phyloP scores from a whole-genome alignment of 2,329 filamentous ascomycete species.

The Cercospora nicotianae region DNA sequence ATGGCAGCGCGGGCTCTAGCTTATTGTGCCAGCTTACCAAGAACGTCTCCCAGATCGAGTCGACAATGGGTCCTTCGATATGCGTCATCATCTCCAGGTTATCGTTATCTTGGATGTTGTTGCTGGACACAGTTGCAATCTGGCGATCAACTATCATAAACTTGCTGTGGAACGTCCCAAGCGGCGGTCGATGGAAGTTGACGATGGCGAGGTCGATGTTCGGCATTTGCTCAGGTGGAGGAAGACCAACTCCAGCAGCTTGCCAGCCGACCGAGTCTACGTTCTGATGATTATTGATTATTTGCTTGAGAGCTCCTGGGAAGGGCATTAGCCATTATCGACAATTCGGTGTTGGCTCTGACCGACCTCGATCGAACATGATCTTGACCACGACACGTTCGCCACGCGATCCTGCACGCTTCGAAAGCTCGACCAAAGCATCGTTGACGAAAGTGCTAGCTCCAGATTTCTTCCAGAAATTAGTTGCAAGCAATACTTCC shows the following conservation, averaged over 20 bases:
- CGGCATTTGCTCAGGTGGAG: constrained; percentile 64
- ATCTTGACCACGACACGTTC: constrained; percentile 67
- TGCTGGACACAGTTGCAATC: constrained; percentile 71
- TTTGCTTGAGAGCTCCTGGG: constrained; percentile 28
- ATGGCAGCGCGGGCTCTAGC: constrained; percentile 61
- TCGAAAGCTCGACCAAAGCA: constrained; percentile 68
- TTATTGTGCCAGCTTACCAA: constrained; percentile 69
- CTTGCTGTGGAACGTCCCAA: constrained; percentile 77
- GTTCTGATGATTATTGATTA: constrained; percentile 63
- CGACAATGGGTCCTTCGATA: constrained; percentile 73
- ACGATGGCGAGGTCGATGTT: constrained; percentile 71
- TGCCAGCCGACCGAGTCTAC: constrained; percentile 61
- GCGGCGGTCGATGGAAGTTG: constrained; percentile 67
- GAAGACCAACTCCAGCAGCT: constrained; percentile 57
- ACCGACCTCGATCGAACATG: constrained; percentile 70
- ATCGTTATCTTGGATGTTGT: constrained; percentile 72
- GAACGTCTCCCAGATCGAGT: constrained; percentile 72
- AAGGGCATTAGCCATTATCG: background rate
- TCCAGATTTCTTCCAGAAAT: constrained; percentile 71
- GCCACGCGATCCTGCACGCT: constrained; percentile 59
- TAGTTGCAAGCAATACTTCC: constrained; percentile 73
- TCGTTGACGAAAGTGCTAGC: constrained; percentile 68
- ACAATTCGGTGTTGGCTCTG: background rate
- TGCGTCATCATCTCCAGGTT: constrained; percentile 78
- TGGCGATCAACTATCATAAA: constrained; percentile 74